Percentiles rank a stretch among this genome's conserved stretches.
phyloP scores from a whole-genome alignment of 2,329 filamentous ascomycete genomes.

The Microsporum audouinii region DNA sequence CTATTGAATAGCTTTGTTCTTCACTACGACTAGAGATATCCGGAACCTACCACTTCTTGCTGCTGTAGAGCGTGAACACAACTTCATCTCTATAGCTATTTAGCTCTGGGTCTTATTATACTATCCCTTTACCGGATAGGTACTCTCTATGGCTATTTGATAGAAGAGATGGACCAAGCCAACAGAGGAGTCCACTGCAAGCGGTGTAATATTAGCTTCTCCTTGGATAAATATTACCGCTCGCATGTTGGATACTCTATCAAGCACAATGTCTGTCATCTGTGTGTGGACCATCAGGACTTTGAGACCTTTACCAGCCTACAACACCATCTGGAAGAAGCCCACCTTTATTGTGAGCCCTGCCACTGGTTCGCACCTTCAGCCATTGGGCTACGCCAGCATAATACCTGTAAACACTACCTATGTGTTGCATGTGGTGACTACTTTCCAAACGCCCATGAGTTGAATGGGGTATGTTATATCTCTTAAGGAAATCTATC shows the following conservation, averaged over 20 bases:
- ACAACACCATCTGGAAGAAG: conserved; percentile 14
- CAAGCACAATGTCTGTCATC: conserved; percentile 11
- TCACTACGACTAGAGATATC: background rate
- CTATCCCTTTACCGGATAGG: background rate
- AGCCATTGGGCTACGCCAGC: conserved; percentile 11
- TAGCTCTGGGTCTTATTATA: background rate
- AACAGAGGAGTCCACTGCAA: background rate
- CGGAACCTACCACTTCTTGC: background rate
- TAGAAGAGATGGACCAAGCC: background rate
- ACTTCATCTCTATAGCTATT: background rate
- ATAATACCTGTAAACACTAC: conserved; percentile 14
- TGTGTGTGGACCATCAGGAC: conserved; percentile 10
- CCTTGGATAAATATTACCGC: conserved; percentile 1
- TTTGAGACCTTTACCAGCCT: conserved; percentile 14
- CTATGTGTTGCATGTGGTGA: conserved; percentile 16
- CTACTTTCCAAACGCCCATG: conserved; percentile 15
- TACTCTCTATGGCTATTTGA: background rate
- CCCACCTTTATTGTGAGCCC: conserved; percentile 16
- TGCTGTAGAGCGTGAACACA: background rate
- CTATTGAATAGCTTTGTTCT: background rate
- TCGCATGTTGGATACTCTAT: conserved; percentile 6
- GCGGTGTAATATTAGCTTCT: conserved; percentile 5
- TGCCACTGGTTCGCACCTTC: conserved; percentile 18
- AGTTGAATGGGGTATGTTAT: conserved; percentile 15
- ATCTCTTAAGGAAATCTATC: background rate